Evolutionary conservation across 2,329 filamentous ascomycete species (phyloP).

Genomic region (Dactylonectria estremocensis): DNA sequence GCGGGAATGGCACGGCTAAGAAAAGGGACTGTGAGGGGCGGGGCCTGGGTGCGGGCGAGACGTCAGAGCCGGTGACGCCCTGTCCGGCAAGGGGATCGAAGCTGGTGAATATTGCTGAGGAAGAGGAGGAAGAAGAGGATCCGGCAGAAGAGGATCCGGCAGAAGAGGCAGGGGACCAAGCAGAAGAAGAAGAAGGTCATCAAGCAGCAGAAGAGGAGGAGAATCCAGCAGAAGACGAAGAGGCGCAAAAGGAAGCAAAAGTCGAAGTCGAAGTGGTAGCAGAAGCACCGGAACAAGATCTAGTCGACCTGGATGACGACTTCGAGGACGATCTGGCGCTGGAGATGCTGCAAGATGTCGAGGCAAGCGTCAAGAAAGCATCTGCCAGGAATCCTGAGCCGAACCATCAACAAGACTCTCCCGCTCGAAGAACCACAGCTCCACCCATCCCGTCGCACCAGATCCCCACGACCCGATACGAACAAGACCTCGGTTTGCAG

Average conservation of each 20-base stretch:
- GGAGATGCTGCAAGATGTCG: constrained; percentile 44
- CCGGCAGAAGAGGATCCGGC: constrained; percentile 18
- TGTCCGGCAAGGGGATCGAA: background rate
- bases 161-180: background rate
- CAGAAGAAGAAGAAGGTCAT: background rate
- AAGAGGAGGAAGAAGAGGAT: constrained; percentile 35
- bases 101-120: constrained; percentile 17
- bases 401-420: background rate
- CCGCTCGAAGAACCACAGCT: background rate
- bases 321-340: constrained; percentile 48
- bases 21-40: constrained; percentile 50
- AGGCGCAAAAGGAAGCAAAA: background rate
- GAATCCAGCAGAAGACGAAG: background rate
- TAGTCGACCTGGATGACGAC: constrained; percentile 41
- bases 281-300: constrained; percentile 9
- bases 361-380: constrained; percentile 33
- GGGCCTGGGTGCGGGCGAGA: constrained; percentile 22
- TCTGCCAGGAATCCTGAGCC: constrained; percentile 2
- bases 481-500: constrained; percentile 41
- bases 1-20: constrained; percentile 51
- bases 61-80: background rate
- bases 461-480: constrained; percentile 25
- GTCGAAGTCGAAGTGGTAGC: background rate
- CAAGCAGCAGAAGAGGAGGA: background rate
- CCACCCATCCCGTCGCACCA: constrained; percentile 1